These are phyloP conservation scores for Zelopaecilomyces penicillatus DNA, from an alignment of 2,329 filamentous ascomycete species.

Conservation along the genomic window DNA sequence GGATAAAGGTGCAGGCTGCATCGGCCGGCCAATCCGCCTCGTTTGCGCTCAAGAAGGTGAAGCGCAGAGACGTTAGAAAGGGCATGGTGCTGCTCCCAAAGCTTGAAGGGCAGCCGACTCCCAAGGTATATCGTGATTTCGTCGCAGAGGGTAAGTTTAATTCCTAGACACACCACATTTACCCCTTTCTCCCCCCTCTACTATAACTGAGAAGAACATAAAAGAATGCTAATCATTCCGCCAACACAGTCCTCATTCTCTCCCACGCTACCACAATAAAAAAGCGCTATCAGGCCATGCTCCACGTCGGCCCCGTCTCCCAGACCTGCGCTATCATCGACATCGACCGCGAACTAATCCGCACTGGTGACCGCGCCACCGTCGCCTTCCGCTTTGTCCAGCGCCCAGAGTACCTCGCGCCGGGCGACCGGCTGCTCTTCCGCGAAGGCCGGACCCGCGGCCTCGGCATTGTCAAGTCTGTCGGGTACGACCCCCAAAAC, in stretches of 20 bases:
- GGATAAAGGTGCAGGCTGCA: constrained; percentile 78
- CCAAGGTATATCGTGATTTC: constrained; percentile 67
- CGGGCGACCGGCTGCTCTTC: constrained; percentile 85
- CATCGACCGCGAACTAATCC: constrained; percentile 90
- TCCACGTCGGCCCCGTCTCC: constrained; percentile 88
- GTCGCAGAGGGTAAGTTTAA: constrained; percentile 58
- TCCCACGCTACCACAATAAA: constrained; percentile 97
- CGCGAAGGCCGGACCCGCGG: constrained; percentile 93
- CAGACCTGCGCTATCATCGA: constrained; percentile 98
- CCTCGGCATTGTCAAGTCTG: constrained; percentile 82
- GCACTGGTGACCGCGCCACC: constrained; percentile 85
- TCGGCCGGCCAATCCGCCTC: constrained; percentile 88
- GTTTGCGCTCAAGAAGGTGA: constrained; percentile 80
- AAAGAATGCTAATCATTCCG: neutral
- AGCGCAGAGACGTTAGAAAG: constrained; percentile 88
- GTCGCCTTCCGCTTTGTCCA: constrained; percentile 95
- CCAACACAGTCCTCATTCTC: constrained; percentile 67
- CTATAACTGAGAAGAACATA: neutral
- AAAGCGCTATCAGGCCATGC: constrained; percentile 94
- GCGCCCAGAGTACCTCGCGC: constrained; percentile 81
- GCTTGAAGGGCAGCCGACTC: constrained; percentile 59
- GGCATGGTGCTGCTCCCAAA: constrained; percentile 95
- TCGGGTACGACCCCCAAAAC: constrained; percentile 71
- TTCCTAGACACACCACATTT: neutral
- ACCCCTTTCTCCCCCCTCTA: too few species aligned